Evolutionary conservation across 75 land plant species (phyloP), one percentile per base, ranked within the genome.

Genomic region (Pinus albicaulis): DNA sequence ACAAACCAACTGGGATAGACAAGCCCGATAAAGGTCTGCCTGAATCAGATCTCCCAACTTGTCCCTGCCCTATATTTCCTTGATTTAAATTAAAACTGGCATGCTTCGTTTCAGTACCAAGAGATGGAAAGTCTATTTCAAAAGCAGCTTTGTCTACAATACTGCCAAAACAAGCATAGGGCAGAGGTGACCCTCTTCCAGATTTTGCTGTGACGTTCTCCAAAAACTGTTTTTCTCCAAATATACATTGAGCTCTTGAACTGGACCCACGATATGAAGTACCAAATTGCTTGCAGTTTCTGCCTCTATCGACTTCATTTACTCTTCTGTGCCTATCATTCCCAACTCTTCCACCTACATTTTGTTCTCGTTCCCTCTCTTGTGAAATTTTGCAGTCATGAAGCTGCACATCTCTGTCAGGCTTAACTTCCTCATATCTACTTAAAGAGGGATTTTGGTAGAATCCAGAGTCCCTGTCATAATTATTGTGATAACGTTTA

Each of bases 101-200:
- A 25, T 71, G 82, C 81, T 77, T 92, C 55, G 91, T 93, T 64
- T 93, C 93, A 71, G 84, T 61, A 77, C 91, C 91, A 65, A 96
- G 87, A 5, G 96, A 88, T 28, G 99, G 99, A 73, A 93, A 96
- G 64, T 93, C 87, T 16, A 86, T 87, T 57, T 96, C 99, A 83
- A 92, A 92, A 6, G 82, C 78, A 56, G 81, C 74, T 77, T 89
- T 92, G 10, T 84, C 82, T 68, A 81, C 74, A 75, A 75, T 77
- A 71, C 69, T 72, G 25, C 59, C 64, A 55, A 57, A 69, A 73
- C 75, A 77, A 3, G 61, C 74, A 74, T 74, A 16, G 26, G 85
- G 75, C 23, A 56, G 71, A 15, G 71, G 65, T 55, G 15, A 62
- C 31, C 28, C 34, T 62, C 16, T 17, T 62, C 17, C 65, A 62